Conservation (phyloP, 441 rosid genomes). For the Syzygium malaccense region DNA sequence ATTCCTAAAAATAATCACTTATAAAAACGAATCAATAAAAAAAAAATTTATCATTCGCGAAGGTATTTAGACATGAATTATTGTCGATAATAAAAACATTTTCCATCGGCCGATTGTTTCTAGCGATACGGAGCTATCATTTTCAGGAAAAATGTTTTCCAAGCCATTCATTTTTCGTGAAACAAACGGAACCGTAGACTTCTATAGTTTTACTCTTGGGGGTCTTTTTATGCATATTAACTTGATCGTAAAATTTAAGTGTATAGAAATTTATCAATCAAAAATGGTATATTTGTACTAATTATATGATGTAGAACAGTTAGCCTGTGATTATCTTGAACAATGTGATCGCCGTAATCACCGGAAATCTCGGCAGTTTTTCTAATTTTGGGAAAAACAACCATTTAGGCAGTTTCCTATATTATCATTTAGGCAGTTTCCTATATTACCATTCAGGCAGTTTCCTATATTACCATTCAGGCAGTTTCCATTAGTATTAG, state of each 20-base stretch:
- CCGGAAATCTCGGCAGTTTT: no score
- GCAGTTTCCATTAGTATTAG: no score
- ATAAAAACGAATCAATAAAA: background rate
- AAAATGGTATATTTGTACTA: no score
- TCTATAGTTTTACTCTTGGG: background rate
- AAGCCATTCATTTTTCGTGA: rapidly evolving
- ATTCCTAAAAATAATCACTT: background rate
- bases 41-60: rapidly evolving
- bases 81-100: rapidly evolving
- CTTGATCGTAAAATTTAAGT: background rate
- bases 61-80: background rate
- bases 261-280: background rate
- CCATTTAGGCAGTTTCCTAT: no score
- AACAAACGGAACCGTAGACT: background rate
- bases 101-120: rapidly evolving
- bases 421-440: no score
- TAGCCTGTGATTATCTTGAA: no score
- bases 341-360: no score
- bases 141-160: rapidly evolving
- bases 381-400: no score
- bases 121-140: rapidly evolving
- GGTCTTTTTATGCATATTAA: no score
- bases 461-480: no score
- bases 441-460: no score
- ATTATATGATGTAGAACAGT: no score